Conservation (phyloP, 1,139 yeast genomes). For the Zygoascus hellenicus region DNA sequence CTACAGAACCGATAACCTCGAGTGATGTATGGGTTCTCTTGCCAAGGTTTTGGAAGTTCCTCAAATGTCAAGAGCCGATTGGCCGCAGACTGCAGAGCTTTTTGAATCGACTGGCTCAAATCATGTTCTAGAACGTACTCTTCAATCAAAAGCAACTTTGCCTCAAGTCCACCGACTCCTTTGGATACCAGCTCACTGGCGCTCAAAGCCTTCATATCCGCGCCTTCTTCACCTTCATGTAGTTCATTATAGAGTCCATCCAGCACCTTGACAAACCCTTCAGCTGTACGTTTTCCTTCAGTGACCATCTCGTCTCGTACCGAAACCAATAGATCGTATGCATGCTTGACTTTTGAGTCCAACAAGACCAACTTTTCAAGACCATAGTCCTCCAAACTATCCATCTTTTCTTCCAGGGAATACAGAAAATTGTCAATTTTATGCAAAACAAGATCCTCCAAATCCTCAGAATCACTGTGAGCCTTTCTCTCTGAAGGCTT, state of each 20-base stretch:
- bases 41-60: conserved; percentile 88
- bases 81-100: conserved; percentile 44
- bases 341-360: conserved; percentile 31
- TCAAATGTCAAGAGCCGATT: conserved; percentile 64
- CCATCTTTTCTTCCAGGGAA: conserved; percentile 28
- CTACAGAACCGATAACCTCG: conserved; percentile 81
- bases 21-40: conserved; percentile 81
- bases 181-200: conserved; percentile 18
- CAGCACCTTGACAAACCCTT: conserved; percentile 26
- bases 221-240: not conserved
- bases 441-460: conserved; percentile 22
- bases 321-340: conserved; percentile 28
- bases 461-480: conserved; percentile 7
- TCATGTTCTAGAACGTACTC: conserved; percentile 19
- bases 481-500: conserved; percentile 3
- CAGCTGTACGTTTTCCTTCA: conserved; percentile 31
- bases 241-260: conserved; percentile 24
- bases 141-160: conserved; percentile 31
- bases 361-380: conserved; percentile 28
- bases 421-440: conserved; percentile 29
- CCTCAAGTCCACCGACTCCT: conserved; percentile 31
- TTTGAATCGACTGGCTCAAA: conserved; percentile 28
- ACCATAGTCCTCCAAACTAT: conserved; percentile 31
- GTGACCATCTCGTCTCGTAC: conserved; percentile 31
- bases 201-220: not conserved